Base-by-base conservation (phyloP, 164 flowering plant species). In the Aristolochia contorta region DNA sequence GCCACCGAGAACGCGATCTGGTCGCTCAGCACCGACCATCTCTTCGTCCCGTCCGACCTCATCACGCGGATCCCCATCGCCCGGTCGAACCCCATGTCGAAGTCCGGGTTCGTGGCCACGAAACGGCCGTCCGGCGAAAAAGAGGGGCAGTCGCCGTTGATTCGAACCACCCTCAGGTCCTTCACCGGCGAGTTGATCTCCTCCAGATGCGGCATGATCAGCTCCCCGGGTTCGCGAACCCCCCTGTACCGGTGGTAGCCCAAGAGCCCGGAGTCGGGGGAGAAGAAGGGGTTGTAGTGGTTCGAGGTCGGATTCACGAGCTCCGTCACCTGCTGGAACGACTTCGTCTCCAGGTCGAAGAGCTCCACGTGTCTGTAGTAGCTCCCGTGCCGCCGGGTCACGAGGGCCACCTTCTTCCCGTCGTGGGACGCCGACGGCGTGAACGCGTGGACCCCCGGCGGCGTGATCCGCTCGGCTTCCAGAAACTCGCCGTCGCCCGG, bases 231-330 rank as follows among this genome's bases (percentile, higher is more conserved):
- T 6, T 58, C 53, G 30, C 64, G 78, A 58, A 75, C 84, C 12
- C 96, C 97, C 9, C 97, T 72, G 73, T 77, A 91, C 15, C 97
- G 79, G 69, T 91, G 96, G 73, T 86, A 88, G 19, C 97, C 96
- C 15, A 91, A 23, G 19, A 65, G 74, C 4, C 62, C 62, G 3
- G 83, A 82, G n/a, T 76, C 73, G 2, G 82, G 77, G 0, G 96
- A 86, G 64, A 91, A 75, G 57, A 91, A 91, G 1, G 97, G 97
- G 63, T 80, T 91, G 76, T 86, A 91, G 43, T 88, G 96, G 67
- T 88, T 91, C 62, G 79, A 60, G 24, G 48, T 63, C 12, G 89
- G 92, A 62, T 82, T 89, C 1, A 82, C 6, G 1, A 54, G n/a
- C 70, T 78, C 82, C 1, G 96, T 86, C 13, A 91, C 82, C 3